A percentile compares a stretch with the other conserved stretches of the same genome.
These are phyloP conservation scores for Candida nanaspora DNA, from an alignment of 805 yeast species.

Conservation along the genomic window DNA sequence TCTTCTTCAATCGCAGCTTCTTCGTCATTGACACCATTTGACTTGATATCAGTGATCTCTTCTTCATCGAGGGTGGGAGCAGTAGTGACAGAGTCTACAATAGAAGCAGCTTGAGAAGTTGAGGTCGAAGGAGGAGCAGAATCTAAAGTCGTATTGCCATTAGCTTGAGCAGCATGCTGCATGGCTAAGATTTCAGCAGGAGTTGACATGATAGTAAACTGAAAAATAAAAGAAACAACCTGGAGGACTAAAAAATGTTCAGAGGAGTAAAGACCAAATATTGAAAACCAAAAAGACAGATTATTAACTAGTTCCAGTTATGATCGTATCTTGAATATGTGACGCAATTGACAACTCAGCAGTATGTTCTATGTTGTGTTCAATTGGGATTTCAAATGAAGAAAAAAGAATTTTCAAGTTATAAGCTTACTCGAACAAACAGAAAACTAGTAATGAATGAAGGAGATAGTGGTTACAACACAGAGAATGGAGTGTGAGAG, in stretches of 20 bases:
- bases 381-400: no score
- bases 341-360: no score
- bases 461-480: no score
- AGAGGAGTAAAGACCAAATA: neutral
- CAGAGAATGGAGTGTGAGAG: no score
- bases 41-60: neutral
- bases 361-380: no score
- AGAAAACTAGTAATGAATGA: no score
- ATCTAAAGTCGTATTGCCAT: no score
- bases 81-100: conserved; percentile 1
- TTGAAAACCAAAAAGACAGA: neutral
- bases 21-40: conserved; percentile 4
- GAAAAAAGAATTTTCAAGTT: no score
- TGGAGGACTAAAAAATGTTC: neutral
- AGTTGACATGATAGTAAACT: conserved; percentile 21
- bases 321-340: no score
- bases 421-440: no score
- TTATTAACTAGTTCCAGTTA: no score
- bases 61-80: neutral
- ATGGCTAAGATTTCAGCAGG: conserved; percentile 34
- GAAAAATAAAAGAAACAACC: neutral
- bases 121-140: conserved; percentile 5
- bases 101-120: conserved; percentile 1
- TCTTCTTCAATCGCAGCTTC: conserved; percentile 1
- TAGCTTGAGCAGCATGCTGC: conserved; percentile 24